phyloP scores from a whole-genome alignment of 805 yeast genomes.

The Lipomyces starkeyi region DNA sequence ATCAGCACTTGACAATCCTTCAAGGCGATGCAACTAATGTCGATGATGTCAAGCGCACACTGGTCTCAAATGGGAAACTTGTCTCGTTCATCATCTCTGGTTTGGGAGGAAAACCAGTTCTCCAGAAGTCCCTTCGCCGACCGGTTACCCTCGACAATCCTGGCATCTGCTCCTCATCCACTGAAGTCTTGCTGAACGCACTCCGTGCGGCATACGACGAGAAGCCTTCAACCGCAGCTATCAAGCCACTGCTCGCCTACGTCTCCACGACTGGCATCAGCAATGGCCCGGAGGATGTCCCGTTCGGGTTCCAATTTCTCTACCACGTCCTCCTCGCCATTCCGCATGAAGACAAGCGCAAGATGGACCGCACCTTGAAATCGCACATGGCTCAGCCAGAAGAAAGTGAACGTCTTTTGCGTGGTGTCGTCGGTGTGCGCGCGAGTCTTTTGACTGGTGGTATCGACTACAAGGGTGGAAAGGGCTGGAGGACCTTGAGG shows the following conservation, averaged over 20 bases:
- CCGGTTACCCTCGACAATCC: constrained; percentile 1
- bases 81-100: background rate
- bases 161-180: constrained; percentile 2
- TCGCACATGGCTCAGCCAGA: constrained; percentile 1
- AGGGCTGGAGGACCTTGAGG: constrained; percentile 3
- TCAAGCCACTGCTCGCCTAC: background rate
- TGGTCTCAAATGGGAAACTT: constrained; percentile 2
- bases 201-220: background rate
- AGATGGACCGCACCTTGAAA: background rate
- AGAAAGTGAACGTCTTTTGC: constrained; percentile 1
- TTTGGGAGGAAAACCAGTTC: constrained; percentile 8
- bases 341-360: constrained; percentile 5
- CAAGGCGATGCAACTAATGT: constrained; percentile 7
- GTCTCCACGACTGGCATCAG: background rate
- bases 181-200: background rate
- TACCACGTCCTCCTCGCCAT: constrained; percentile 4
- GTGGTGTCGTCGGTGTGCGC: constrained; percentile 7
- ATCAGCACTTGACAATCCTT: background rate
- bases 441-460: constrained; percentile 3
- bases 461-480: constrained; percentile 1
- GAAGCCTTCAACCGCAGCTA: background rate
- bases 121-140: constrained; percentile 1
- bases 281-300: constrained; percentile 2
- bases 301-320: constrained; percentile 1
- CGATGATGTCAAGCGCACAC: constrained; percentile 3